Evolutionary conservation across 148 eudicot species (phyloP).

Genomic region (Suaeda aralocaspica): DNA sequence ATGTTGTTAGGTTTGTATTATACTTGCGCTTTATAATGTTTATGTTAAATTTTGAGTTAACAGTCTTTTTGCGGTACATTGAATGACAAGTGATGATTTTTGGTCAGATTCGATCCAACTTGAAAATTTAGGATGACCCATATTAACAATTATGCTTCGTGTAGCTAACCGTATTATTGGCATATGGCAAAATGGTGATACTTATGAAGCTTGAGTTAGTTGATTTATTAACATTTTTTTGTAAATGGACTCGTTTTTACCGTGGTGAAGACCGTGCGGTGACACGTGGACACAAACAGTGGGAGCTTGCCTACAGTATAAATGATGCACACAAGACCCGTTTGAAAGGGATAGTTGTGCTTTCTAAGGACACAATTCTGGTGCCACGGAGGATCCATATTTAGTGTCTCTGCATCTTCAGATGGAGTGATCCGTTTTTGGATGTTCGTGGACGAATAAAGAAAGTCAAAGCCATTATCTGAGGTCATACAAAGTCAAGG

Average conservation of each 20-base stretch:
- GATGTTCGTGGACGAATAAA: conserved; percentile 56
- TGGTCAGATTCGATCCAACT: neutral
- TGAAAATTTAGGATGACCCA: neutral
- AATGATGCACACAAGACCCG: conserved; percentile 86
- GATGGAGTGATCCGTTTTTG: conserved; percentile 92
- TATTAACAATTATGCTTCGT: too few relatives aligned
- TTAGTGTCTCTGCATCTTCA: conserved; percentile 81
- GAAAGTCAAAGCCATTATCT: conserved; percentile 59
- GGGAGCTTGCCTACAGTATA: conserved; percentile 73
- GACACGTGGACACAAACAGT: conserved; percentile 63
- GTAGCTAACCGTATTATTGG: neutral
- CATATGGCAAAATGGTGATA: neutral
- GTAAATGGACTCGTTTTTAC: conserved; percentile 74
- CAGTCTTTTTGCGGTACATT: neutral
- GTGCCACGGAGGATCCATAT: conserved; percentile 46
- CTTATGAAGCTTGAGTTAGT: neutral
- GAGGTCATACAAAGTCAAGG: conserved; percentile 80
- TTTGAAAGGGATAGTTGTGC: conserved; percentile 85
- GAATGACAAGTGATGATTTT: neutral
- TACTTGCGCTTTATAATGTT: too few relatives aligned
- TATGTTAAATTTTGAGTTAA: too few relatives aligned
- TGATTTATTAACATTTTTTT: neutral
- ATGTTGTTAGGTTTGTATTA: too few relatives aligned
- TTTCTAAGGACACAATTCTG: conserved; percentile 38
- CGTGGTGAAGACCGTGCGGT: conserved; percentile 81